phyloP scores from a whole-genome alignment of 2,329 filamentous ascomycete species.

The Blastomyces percursus region DNA sequence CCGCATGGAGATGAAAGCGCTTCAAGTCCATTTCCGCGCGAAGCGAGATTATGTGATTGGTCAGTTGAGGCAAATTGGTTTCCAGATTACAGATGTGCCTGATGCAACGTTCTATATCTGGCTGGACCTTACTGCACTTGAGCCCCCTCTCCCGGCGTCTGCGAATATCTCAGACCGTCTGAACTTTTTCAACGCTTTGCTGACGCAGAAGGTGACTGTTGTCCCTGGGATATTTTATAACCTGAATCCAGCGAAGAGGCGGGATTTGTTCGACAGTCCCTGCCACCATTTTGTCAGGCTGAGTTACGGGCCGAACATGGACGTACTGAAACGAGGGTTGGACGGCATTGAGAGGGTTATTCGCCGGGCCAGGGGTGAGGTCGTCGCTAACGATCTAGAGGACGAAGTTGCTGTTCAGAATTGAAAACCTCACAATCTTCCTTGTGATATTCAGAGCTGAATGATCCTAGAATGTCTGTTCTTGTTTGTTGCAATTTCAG shows the following conservation, averaged over 20 bases:
- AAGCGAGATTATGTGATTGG: conserved; percentile 87
- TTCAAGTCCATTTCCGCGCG: conserved; percentile 79
- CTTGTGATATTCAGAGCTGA: neutral
- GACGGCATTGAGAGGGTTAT: conserved; percentile 78
- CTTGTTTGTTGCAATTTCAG: neutral
- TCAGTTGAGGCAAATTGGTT: conserved; percentile 74
- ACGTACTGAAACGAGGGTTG: conserved; percentile 63
- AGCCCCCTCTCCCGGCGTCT: conserved; percentile 43
- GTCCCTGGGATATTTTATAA: conserved; percentile 98
- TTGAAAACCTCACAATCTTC: conserved; percentile 6
- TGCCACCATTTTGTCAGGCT: conserved; percentile 87
- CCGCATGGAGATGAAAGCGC: conserved; percentile 71
- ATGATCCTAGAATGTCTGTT: neutral
- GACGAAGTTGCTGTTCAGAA: conserved; percentile 31
- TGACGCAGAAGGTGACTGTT: conserved; percentile 90
- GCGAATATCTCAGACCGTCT: conserved; percentile 78
- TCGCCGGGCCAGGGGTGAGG: conserved; percentile 33
- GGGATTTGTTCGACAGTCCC: conserved; percentile 87
- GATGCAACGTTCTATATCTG: conserved; percentile 94
- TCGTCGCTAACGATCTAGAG: conserved; percentile 19
- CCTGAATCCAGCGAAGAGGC: conserved; percentile 75
- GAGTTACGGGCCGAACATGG: conserved; percentile 74
- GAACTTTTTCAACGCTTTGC: conserved; percentile 92
- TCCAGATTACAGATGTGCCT: conserved; percentile 70
- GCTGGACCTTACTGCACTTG: conserved; percentile 47